Evolutionary conservation across 2,329 filamentous ascomycete genomes (phyloP), one percentile per base, ranked within the genome.

Genomic region (Ophiostoma sp.): DNA sequence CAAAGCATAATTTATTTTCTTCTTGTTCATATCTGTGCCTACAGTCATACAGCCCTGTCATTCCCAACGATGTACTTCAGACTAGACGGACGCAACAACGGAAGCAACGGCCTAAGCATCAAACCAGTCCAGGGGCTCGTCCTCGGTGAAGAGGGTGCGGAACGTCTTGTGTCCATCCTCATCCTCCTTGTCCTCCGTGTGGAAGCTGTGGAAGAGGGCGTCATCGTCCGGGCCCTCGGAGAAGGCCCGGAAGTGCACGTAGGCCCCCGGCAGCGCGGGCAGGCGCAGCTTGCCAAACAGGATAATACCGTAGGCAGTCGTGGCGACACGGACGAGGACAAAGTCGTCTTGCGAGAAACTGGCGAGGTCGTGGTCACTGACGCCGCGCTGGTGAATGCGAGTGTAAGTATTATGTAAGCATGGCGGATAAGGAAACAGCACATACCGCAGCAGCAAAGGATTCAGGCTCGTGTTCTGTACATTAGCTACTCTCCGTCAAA

Each of bases 121-220:
- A 72, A 86, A 86, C 84, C 84, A 86, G 74, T 84, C 80, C 62
- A 83, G 74, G 4, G 75, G 71, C 71, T 84, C 82, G n/a, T 80
- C 74, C 71, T 79, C 77, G 7, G 75, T 77, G 69, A 83, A 83
- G 60, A 84, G 78, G 7, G 81, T 81, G 40, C 78, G 77, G 73
- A 79, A 84, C 58, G 73, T 77, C 66, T 79, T 78, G n/a, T 77
- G 77, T 7, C 81, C 81, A 62, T 78, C 79, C 45, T 58, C 69
- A 47, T 68, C 38, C 52, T 78, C 76, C 12, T 72, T 75, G 72
- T 83, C 80, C 71, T 82, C 80, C 4, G 79, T 82, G 72, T 81
- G 80, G 71, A 84, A 81, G 70, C 78, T 77, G 74, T 84, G 82
- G 41, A 84, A 75, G 66, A 75, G 79, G 16, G 77, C 75, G 41